Percentiles rank a stretch among this genome's conserved stretches.
Evolutionary conservation across 805 yeast genomes (phyloP).

Genomic region (Lipomyces lipofer): DNA sequence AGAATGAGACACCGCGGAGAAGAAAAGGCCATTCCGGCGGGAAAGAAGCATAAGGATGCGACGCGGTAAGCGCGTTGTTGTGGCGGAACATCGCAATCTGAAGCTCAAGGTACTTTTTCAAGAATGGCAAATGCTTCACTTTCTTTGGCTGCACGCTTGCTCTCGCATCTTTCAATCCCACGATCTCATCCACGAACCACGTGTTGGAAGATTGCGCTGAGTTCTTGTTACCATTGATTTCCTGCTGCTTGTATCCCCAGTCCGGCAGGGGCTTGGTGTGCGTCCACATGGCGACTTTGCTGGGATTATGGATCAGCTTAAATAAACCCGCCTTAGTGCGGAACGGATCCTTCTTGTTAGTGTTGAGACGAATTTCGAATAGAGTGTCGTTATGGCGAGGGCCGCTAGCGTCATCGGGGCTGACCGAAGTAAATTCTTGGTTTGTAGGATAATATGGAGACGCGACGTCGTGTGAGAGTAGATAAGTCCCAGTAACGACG

Average conservation of each 20-base stretch:
- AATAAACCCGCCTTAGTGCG: constrained; percentile 71
- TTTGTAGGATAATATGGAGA: constrained; percentile 91
- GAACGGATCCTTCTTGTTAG: constrained; percentile 53
- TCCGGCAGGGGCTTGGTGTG: constrained; percentile 82
- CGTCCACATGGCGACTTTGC: constrained; percentile 93
- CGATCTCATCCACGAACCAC: constrained; percentile 76
- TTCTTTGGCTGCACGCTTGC: constrained; percentile 59
- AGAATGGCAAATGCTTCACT: constrained; percentile 65
- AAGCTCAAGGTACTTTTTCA: constrained; percentile 84
- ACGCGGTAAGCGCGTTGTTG: constrained; percentile 80
- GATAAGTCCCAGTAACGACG: constrained; percentile 71
- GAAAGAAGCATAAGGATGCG: constrained; percentile 93
- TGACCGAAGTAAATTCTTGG: constrained; percentile 83
- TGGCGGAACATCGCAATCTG: constrained; percentile 88
- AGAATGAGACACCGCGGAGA: constrained; percentile 89
- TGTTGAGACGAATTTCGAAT: constrained; percentile 67
- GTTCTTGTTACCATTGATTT: constrained; percentile 92
- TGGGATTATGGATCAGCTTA: constrained; percentile 76
- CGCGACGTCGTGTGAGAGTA: constrained; percentile 93
- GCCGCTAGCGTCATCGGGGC: constrained; percentile 58
- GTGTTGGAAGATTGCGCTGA: constrained; percentile 61
- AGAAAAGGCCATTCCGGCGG: constrained; percentile 92
- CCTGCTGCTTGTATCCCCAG: constrained; percentile 92
- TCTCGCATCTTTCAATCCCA: constrained; percentile 65
- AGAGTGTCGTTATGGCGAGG: constrained; percentile 68